Evolutionary conservation across 2,329 filamentous ascomycete species (phyloP), one percentile per base, ranked within the genome.

Genomic region (Pseudomassariella vexata): DNA sequence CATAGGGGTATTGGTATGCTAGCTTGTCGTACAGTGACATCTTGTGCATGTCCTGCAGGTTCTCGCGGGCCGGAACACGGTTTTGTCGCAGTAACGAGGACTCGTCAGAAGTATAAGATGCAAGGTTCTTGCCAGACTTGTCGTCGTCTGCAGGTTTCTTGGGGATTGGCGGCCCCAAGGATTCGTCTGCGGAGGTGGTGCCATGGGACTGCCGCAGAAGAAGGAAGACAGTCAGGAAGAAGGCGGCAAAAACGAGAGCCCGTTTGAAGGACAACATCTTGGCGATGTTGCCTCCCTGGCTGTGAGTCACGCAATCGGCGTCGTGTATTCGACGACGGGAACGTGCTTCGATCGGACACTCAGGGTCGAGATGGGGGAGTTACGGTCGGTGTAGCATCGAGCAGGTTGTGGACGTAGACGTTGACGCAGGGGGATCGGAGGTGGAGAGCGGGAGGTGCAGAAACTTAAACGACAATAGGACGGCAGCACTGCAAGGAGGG

Each of bases 1-100:
- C 85, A 68, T 96, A 98, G 14, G 89, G 87, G 60, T 92, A 96
- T 48, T 94, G 85, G 65, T 94, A 95, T 32, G 81, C 82, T 36
- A 98, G 76, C 63, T 92, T 95, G 65, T 74, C 83, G 69, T 67
- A 70, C 32, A 89, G 70, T 11, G 83, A 79, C 62, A 85, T 79
- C 52, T 71, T 75, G 37, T 79, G 77, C 53, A 85, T 70, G 56
- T 90, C 82, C 33, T 79, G 70, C 45, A 87, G 62, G 32, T 74
- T 64, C 48, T 83, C 74, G 53, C 86, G 79, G 6, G 65, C 60
- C 50, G 63, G 55, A 53, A 70, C 47, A 29, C 51, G 44, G 17
- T 16, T 17, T 10, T 24, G 12, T n/a, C 15, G 10, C n/a, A 17
- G 19, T 6, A 16, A 20, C 9, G 32, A 16, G 12, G 32, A 26